Conservation (phyloP, 169 alveolate genomes). For the Cytauxzoon felis region DNA sequence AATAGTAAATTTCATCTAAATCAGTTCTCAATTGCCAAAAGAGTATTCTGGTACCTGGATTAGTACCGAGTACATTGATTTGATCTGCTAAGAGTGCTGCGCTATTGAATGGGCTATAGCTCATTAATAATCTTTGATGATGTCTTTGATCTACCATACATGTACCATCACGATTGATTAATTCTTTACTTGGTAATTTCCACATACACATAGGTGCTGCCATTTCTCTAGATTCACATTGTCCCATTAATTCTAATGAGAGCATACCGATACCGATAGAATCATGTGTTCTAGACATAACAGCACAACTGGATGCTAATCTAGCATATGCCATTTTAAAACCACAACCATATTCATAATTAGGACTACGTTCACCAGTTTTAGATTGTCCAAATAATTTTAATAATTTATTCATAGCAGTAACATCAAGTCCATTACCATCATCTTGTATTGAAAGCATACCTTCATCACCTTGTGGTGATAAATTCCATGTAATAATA, state of each 20-base stretch:
- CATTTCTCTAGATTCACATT: slow-evolving; percentile 73
- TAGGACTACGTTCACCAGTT: slow-evolving; percentile 37
- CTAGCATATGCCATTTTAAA: slow-evolving; percentile 85
- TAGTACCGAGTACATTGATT: slow-evolving; percentile 79
- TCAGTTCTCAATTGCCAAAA: slow-evolving; percentile 84
- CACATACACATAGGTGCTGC: slow-evolving; percentile 84
- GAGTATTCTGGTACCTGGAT: slow-evolving; percentile 80
- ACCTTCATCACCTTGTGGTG: slow-evolving; percentile 73
- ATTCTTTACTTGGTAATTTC: slow-evolving; percentile 84
- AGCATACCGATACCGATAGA: slow-evolving; percentile 85
- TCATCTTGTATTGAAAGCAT: slow-evolving; percentile 78
- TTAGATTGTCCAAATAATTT: slow-evolving; percentile 74
- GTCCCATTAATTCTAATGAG: slow-evolving; percentile 76
- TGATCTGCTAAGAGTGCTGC: slow-evolving; percentile 84
- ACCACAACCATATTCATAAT: slow-evolving; percentile 81
- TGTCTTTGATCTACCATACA: slow-evolving; percentile 82
- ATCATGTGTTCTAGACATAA: slow-evolving; percentile 81
- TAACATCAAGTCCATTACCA: slow-evolving; percentile 77
- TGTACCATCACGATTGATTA: slow-evolving; percentile 78
- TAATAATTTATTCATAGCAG: slow-evolving; percentile 71
- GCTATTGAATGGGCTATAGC: slow-evolving; percentile 82
- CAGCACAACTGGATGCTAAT: slow-evolving; percentile 79
- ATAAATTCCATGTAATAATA: slow-evolving; percentile 62
- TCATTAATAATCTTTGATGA: slow-evolving; percentile 83
- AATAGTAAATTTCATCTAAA: slow-evolving; percentile 70